Conservation (phyloP, 768 basidiomycete species). For the Lactifluus rugatus region DNA sequence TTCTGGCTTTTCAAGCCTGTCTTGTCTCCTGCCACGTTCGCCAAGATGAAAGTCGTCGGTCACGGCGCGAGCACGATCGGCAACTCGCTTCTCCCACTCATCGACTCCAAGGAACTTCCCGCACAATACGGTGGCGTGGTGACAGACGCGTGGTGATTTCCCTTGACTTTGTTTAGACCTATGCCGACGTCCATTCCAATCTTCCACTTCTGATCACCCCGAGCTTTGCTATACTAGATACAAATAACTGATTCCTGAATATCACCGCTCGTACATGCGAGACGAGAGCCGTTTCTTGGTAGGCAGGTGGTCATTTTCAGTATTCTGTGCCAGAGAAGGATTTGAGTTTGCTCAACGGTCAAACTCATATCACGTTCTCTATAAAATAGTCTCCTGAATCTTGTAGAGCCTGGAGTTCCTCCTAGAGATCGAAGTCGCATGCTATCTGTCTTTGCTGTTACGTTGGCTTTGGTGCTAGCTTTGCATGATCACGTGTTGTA, state of each 20-base stretch:
- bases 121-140: constrained; percentile 61
- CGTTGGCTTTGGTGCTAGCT: no score
- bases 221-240: not conserved
- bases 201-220: not conserved
- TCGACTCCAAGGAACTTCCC: constrained; percentile 52
- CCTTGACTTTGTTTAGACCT: not conserved
- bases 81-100: constrained; percentile 47
- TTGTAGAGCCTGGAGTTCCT: no score
- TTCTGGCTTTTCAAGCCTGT: constrained; percentile 78
- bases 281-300: no score
- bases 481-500: no score
- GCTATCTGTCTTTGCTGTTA: no score
- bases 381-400: no score
- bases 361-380: no score
- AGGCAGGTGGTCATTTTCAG: no score
- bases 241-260: not conserved
- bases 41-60: constrained; percentile 75
- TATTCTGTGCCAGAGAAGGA: no score
- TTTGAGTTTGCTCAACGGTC: no score
- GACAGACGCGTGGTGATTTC: constrained; percentile 36
- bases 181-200: not conserved
- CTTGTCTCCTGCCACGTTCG: constrained; percentile 59
- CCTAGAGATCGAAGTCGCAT: no score
- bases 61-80: constrained; percentile 47
- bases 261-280: not conserved